phyloP scores from a whole-genome alignment of 2,329 filamentous ascomycete species.

The Fusarium sp. region DNA sequence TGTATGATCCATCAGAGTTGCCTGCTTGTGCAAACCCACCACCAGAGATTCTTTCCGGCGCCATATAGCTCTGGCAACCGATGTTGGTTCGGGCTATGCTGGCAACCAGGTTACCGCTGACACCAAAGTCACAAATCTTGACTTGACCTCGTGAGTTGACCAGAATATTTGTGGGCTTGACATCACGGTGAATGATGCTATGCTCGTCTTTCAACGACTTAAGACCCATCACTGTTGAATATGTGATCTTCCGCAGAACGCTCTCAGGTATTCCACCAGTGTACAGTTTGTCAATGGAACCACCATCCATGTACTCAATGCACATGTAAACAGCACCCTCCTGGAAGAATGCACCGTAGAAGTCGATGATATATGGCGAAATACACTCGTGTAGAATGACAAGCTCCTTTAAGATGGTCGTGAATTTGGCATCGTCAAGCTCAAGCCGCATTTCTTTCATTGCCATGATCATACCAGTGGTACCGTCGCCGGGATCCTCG shows the following conservation, averaged over 20 bases:
- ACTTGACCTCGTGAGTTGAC: constrained; percentile 90
- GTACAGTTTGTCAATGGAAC: constrained; percentile 97
- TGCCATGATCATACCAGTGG: constrained; percentile 88
- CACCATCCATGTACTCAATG: constrained; percentile 99
- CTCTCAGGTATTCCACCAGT: constrained; percentile 89
- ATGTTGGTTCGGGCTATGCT: constrained; percentile 99
- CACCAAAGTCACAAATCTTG: constrained; percentile 99
- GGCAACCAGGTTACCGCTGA: constrained; percentile 94
- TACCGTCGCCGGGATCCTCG: constrained; percentile 55
- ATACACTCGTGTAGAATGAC: constrained; percentile 95
- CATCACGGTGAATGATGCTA: constrained; percentile 98
- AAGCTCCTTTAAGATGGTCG: constrained; percentile 96
- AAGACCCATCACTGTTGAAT: constrained; percentile 89
- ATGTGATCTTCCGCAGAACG: constrained; percentile 89
- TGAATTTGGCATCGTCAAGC: constrained; percentile 95
- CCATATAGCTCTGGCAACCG: constrained; percentile 99
- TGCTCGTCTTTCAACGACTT: constrained; percentile 97
- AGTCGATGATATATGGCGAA: constrained; percentile 97
- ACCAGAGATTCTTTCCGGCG: constrained; percentile 92
- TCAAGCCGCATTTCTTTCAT: constrained; percentile 99
- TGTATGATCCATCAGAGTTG: constrained; percentile 86
- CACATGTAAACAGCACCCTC: constrained; percentile 99
- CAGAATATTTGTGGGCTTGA: constrained; percentile 99
- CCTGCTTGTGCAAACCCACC: constrained; percentile 81
- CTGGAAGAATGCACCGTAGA: constrained; percentile 98